Conservation (phyloP, 2,329 filamentous ascomycete species). For the Elsinoe perseae region DNA sequence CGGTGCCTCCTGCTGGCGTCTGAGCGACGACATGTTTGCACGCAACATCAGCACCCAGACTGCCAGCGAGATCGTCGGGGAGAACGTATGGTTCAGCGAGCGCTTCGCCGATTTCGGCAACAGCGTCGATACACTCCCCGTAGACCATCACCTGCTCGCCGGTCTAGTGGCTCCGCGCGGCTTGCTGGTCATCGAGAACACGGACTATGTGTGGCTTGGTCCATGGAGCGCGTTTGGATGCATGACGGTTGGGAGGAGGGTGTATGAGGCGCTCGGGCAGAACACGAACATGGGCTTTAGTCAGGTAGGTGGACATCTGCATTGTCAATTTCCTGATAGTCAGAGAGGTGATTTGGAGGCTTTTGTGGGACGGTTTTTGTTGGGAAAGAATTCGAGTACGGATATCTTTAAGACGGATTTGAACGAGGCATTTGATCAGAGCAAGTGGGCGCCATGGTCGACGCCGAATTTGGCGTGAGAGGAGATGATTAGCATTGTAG, state of each 20-base stretch:
- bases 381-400: constrained; percentile 30
- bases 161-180: constrained; percentile 50
- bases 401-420: constrained; percentile 25
- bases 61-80: constrained; percentile 49
- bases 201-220: constrained; percentile 52
- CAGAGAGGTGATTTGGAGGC: constrained; percentile 46
- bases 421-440: constrained; percentile 30
- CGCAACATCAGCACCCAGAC: constrained; percentile 52
- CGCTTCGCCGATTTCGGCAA: constrained; percentile 47
- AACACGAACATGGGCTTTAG: constrained; percentile 52
- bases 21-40: constrained; percentile 38
- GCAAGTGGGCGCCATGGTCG: constrained; percentile 14
- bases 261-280: constrained; percentile 49
- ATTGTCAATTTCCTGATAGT: constrained; percentile 49
- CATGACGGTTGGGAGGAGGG: constrained; percentile 48
- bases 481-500: too few species aligned
- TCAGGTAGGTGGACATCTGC: constrained; percentile 47
- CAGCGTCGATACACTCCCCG: constrained; percentile 42
- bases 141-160: constrained; percentile 53
- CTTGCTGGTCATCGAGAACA: constrained; percentile 50
- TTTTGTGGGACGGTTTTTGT: constrained; percentile 51
- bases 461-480: constrained; percentile 10
- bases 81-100: constrained; percentile 57
- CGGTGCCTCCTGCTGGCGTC: constrained; percentile 52
- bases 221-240: constrained; percentile 50